Evolutionary conservation across 1,284 basidiomycete species (phyloP), one percentile per base, ranked within the genome.

Genomic region (Volvariella surrecta): DNA sequence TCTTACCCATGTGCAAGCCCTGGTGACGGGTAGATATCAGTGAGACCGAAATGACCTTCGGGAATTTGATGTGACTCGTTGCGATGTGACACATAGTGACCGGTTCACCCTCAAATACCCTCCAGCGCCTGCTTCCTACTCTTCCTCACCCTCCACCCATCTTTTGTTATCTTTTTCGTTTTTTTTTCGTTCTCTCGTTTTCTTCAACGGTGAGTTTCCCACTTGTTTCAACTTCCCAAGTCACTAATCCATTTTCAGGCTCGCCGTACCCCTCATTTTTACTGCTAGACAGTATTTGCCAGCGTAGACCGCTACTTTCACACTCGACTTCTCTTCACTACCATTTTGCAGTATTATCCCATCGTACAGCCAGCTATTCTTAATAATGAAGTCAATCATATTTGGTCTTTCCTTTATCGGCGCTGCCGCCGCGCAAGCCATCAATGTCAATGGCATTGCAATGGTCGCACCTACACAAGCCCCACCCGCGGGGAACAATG

Each of bases 241-340:
- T 51, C 39, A 45, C 42, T 32, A 35, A n/a, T 41, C 32, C 42
- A 13, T 37, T 47, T 70, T 63, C 62, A 64, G 62, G 65, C 68
- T 68, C 67, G 68, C 58, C 59, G 59, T 56, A 60, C 52, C 51
- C 50, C 48, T 46, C 59, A 52, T n/a, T 52, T 55, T 53, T 61
- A 67, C 74, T 79, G 75, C 75, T 62, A 77, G 75, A 68, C 75
- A 76, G 73, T 72, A 57, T 63, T 64, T 57, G 58, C 61, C 66
- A 79, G 80, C 80, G 80, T 83, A 76, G 79, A 84, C 66, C 80
- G 80, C 80, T 79, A 58, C 50, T 61, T 64, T 62, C 55, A 40
- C 64, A n/a, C 64, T 60, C 58, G 52, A 64, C 58, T 60, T 66
- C 63, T 52, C 58, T 59, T 58, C 62, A 53, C 57, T n/a, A n/a